phyloP scores from a whole-genome alignment of 2,329 filamentous ascomycete species.

The Elsinoe batatas region DNA sequence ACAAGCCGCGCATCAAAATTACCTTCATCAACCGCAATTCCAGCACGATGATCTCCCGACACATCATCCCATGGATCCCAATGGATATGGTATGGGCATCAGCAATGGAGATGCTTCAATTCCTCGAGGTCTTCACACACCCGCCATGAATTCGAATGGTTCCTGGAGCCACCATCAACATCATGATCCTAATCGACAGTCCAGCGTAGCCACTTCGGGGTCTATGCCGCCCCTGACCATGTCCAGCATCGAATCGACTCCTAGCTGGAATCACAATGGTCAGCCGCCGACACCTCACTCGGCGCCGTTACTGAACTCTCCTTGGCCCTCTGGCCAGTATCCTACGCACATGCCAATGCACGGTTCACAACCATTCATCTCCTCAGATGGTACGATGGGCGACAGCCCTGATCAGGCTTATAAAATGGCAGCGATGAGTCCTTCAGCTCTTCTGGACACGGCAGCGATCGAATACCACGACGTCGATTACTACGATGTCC shows the following conservation, averaged over 20 bases:
- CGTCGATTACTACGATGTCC: constrained; percentile 41
- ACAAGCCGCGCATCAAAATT: background rate
- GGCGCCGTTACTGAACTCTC: background rate
- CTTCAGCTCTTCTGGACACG: constrained; percentile 26
- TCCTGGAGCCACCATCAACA: background rate
- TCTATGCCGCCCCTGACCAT: background rate
- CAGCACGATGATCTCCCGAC: background rate
- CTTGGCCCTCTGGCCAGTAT: background rate
- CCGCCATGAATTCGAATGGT: background rate
- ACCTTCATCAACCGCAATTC: constrained; percentile 1
- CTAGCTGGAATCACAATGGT: background rate
- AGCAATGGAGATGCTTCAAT: background rate
- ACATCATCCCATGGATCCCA: background rate
- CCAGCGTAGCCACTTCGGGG: background rate
- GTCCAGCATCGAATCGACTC: background rate
- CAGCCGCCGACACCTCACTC: constrained; percentile 1
- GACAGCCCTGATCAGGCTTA: background rate
- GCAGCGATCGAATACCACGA: constrained; percentile 38
- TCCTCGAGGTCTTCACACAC: background rate
- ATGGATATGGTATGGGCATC: background rate
- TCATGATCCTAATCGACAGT: background rate
- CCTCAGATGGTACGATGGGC: background rate
- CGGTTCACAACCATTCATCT: background rate
- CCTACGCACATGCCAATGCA: background rate
- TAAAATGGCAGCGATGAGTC: constrained; percentile 11